phyloP scores from a whole-genome alignment of 1,284 basidiomycete genomes.

The Schizophyllum amplum region DNA sequence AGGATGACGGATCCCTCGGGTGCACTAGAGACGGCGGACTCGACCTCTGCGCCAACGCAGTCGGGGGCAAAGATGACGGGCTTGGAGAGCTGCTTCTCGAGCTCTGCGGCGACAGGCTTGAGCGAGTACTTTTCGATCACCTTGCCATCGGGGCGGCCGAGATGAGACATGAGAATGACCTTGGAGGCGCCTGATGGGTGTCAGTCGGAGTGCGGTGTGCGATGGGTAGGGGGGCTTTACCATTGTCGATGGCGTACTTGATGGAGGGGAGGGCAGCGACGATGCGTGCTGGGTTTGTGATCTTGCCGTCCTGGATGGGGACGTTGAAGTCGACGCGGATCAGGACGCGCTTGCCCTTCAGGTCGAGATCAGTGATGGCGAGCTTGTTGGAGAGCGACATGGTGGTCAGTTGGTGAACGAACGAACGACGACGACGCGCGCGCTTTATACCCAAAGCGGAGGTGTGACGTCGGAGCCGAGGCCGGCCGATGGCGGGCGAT shows the following conservation, averaged over 20 bases:
- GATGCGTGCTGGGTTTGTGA: conserved; percentile 98
- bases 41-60: conserved; percentile 82
- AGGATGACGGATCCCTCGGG: conserved; percentile 79
- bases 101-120: conserved; percentile 75
- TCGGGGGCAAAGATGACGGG: conserved; percentile 81
- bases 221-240: conserved; percentile 31
- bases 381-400: conserved; percentile 98
- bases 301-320: conserved; percentile 81
- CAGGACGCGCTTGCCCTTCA: conserved; percentile 88
- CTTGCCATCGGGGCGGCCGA: conserved; percentile 95
- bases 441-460: neutral
- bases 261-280: conserved; percentile 95
- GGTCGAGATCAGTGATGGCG: conserved; percentile 85
- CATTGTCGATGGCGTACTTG: conserved; percentile 87
- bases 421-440: neutral
- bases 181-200: conserved; percentile 62
- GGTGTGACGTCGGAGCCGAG: too few relatives aligned
- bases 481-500: neutral
- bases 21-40: conserved; percentile 70
- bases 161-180: conserved; percentile 95
- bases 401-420: conserved; percentile 14
- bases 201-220: conserved; percentile 5
- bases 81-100: conserved; percentile 63
- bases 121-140: conserved; percentile 87
- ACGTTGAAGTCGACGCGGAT: conserved; percentile 99